Percentiles rank a stretch among this genome's conserved stretches.
phyloP scores from a whole-genome alignment of 768 basidiomycete species.

The Phylloporus rhodoxanthus region DNA sequence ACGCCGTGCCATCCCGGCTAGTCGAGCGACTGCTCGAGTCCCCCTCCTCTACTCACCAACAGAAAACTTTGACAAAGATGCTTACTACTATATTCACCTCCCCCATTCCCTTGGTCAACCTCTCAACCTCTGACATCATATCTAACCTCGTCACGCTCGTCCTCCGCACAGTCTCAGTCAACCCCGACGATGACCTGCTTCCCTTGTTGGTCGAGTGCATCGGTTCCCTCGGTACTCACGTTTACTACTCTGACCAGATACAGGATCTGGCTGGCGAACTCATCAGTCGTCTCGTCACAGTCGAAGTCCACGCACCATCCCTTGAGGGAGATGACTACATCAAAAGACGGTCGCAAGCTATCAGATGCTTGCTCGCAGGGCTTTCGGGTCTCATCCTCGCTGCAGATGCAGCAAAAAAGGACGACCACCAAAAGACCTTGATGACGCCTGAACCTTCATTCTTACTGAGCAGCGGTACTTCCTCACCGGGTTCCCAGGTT shows the following conservation, averaged over 20 bases:
- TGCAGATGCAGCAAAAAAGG: conserved; percentile 41
- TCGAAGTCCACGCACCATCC: conserved; percentile 56
- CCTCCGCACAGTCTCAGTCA: conserved; percentile 59
- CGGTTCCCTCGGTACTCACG: conserved; percentile 78
- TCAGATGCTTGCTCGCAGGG: conserved; percentile 64
- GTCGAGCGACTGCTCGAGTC: conserved; percentile 69
- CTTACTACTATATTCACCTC: conserved; percentile 78
- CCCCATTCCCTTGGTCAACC: conserved; percentile 75
- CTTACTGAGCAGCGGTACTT: conserved; percentile 26
- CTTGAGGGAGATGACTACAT: conserved; percentile 35
- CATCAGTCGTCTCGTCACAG: conserved; percentile 61
- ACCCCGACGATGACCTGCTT: conserved; percentile 60
- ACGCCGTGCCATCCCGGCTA: conserved; percentile 78
- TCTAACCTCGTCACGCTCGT: conserved; percentile 72
- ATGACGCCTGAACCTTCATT: conserved; percentile 20
- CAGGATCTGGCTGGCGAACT: conserved; percentile 86
- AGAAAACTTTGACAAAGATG: conserved; percentile 67
- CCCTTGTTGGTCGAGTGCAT: conserved; percentile 69
- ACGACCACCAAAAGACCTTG: conserved; percentile 11
- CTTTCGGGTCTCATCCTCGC: conserved; percentile 65
- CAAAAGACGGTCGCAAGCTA: conserved; percentile 52
- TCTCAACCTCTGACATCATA: conserved; percentile 86
- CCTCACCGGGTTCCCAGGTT: conserved; percentile 27
- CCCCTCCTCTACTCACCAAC: conserved; percentile 41
- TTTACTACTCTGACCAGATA: conserved; percentile 95